phyloP scores from a whole-genome alignment of 768 basidiomycete genomes.

The Hygrophorus pudorinus region DNA sequence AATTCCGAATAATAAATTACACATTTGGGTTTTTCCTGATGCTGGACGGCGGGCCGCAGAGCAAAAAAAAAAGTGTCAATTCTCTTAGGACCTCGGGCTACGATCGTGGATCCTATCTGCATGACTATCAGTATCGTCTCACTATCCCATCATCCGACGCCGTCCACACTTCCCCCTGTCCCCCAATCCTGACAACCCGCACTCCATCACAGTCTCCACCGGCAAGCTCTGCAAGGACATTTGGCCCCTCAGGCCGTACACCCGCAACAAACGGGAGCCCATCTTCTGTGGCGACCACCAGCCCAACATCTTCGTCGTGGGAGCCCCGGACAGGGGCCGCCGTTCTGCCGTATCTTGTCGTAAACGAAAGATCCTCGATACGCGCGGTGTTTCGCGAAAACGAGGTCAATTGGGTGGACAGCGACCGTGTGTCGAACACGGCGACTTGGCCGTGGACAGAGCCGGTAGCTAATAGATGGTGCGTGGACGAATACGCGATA shows the following conservation, averaged over 20 bases:
- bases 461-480: conserved; percentile 48
- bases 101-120: too few relatives aligned
- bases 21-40: too few relatives aligned
- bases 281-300: conserved; percentile 46
- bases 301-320: conserved; percentile 16
- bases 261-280: conserved; percentile 49
- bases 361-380: conserved; percentile 39
- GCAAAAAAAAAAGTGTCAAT: too few relatives aligned
- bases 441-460: conserved; percentile 43
- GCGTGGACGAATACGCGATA: conserved; percentile 31
- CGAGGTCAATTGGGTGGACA: conserved; percentile 27
- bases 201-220: conserved; percentile 57
- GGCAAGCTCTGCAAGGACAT: conserved; percentile 38
- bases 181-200: conserved; percentile 26
- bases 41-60: too few relatives aligned
- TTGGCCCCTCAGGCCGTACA: conserved; percentile 31
- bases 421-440: conserved; percentile 43
- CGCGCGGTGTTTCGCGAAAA: conserved; percentile 37
- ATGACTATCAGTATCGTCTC: conserved; percentile 26
- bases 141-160: conserved; percentile 59
- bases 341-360: conserved; percentile 5
- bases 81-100: too few relatives aligned
- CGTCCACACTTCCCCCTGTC: conserved; percentile 37
- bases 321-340: background rate
- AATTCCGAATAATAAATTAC: too few relatives aligned